Evolutionary conservation across 2,329 filamentous ascomycete genomes (phyloP).

Genomic region (Plectosphaerella sp.): DNA sequence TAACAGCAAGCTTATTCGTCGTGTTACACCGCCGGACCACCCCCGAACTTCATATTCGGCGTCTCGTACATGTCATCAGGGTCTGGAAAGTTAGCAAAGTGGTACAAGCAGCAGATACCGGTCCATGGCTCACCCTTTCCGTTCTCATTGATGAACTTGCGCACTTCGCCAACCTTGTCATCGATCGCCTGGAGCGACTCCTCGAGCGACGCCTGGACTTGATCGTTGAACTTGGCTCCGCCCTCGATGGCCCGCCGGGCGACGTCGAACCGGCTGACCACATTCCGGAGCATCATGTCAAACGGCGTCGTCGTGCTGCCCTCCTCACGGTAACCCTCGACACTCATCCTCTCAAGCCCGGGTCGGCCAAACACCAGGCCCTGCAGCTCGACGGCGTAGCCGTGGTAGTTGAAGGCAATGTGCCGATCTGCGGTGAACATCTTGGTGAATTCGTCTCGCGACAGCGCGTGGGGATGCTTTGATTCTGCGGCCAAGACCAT

Average conservation of each 20-base stretch:
- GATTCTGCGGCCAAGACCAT: constrained; percentile 56
- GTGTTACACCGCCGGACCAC: too few species aligned
- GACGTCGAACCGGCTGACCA: constrained; percentile 56
- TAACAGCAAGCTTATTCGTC: too few species aligned
- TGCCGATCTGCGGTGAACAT: constrained; percentile 53
- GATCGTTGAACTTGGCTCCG: constrained; percentile 41
- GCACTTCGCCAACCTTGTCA: constrained; percentile 40
- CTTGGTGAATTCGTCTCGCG: constrained; percentile 42
- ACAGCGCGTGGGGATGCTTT: constrained; percentile 55
- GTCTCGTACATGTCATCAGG: constrained; percentile 45
- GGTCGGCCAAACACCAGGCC: constrained; percentile 57
- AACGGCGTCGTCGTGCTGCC: constrained; percentile 65
- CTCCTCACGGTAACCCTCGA: constrained; percentile 60
- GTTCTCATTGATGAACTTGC: constrained; percentile 45
- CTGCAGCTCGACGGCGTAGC: constrained; percentile 56
- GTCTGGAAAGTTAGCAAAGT: constrained; percentile 27
- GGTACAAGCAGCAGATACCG: neutral
- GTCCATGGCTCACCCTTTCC: constrained; percentile 41
- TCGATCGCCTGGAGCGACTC: constrained; percentile 42
- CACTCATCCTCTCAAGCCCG: constrained; percentile 43
- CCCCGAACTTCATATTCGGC: neutral
- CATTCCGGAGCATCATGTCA: constrained; percentile 64
- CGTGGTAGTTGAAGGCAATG: constrained; percentile 65
- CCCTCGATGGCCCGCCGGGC: constrained; percentile 48
- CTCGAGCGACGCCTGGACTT: constrained; percentile 38